Base-by-base conservation (phyloP, 2,329 filamentous ascomycete genomes). In the Scytalidium sp. region DNA sequence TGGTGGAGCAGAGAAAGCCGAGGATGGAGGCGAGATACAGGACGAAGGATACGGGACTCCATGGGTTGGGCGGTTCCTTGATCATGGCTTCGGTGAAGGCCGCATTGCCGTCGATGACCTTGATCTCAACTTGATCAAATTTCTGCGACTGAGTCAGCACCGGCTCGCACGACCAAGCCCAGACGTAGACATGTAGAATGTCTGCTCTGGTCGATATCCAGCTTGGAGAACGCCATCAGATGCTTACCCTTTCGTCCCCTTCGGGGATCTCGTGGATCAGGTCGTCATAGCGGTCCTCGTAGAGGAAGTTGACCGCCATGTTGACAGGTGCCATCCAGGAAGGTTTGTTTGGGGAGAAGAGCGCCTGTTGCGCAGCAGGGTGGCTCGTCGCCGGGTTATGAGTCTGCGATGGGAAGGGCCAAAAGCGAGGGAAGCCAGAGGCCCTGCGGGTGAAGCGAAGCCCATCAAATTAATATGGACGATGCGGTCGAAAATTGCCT, bases 21-120 rank as follows among this genome's bases (percentile, higher is more conserved):
- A 76, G 56, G 50, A 76, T 58, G 51, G 72, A 76, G 58, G 72
- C 71, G 47, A 56, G 53, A 53, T 76, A 76, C 54, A 75, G 62
- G 55, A 74, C 54, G 50, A 72, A 46, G 41, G 73, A 71, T 32
- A 63, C 52, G 27, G 52, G 62, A 25, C 69, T 70, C 61, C 67
- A 75, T 41, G 72, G 64, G 29, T 56, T 64, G 20, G 75, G 71
- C 8, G 75, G 74, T 58, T 81, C 79, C 64, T 76, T 75, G 59
- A 78, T 60, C 63, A 76, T 70, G 19, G 80, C 79, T 63, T 81
- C 75, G 56, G 76, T 73, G 64, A 74, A 80, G 45, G 77, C 76
- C 56, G 78, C 75, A 55, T 73, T 75, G 52, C 79, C 79, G 20
- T 60, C 68, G 57, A 81, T 68, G 50, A 76, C 67, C 56, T 72